Evolutionary conservation across 345 rosid genomes (phyloP).

Genomic region (Ceriops tagal): DNA sequence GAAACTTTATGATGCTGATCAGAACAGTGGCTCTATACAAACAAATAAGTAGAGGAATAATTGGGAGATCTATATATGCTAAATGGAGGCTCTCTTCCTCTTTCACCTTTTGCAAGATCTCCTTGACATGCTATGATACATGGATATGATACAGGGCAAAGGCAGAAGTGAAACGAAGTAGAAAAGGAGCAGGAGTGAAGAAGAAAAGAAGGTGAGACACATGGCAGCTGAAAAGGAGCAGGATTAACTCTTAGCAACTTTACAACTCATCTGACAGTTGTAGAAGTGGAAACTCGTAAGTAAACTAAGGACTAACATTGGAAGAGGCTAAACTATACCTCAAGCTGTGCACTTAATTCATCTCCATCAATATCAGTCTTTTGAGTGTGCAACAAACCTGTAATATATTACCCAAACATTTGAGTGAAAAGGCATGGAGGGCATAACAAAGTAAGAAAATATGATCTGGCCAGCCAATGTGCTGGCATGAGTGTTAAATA

Average conservation of each 20-base stretch:
- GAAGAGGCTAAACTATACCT: constrained; percentile 43
- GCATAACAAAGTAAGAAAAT: neutral
- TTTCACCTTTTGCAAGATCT: constrained; percentile 43
- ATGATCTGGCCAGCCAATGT: neutral
- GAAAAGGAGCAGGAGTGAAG: neutral
- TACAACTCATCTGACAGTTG: too few species aligned
- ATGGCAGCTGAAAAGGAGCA: neutral
- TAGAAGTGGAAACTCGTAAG: too few species aligned
- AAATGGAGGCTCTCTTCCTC: constrained; percentile 33
- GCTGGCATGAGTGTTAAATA: neutral
- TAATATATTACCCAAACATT: constrained; percentile 20
- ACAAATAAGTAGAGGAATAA: constrained; percentile 41
- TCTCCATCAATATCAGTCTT: constrained; percentile 40
- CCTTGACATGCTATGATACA: constrained; percentile 37
- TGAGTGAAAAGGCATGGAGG: neutral
- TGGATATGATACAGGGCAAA: neutral
- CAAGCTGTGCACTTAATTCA: constrained; percentile 43
- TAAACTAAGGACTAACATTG: neutral
- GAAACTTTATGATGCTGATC: constrained; percentile 40
- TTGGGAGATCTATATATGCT: constrained; percentile 45
- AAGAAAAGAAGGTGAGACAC: neutral
- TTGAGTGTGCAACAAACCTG: constrained; percentile 53
- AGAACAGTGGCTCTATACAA: constrained; percentile 39
- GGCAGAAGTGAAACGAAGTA: neutral
- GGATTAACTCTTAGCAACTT: too few species aligned